Conservation (phyloP, 371 early-diverging fungal genomes). For the Cokeromyces recurvatus region DNA sequence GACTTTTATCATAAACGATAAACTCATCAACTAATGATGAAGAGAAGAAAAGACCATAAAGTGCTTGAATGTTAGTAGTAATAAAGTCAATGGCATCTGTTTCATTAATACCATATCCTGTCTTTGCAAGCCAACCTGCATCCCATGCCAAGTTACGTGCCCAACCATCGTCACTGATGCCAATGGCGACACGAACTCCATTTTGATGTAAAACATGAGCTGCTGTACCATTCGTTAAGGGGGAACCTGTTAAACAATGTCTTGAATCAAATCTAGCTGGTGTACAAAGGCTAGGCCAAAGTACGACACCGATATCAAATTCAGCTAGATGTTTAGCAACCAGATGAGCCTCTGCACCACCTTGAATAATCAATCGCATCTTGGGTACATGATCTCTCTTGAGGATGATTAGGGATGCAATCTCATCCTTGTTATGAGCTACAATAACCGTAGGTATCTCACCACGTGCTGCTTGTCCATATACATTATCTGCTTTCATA, state of each 20-base stretch:
- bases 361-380: conserved; percentile 42
- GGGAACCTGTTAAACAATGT: conserved; percentile 60
- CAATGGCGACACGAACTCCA: conserved; percentile 64
- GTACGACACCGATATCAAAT: conserved; percentile 57
- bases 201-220: conserved; percentile 54
- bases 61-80: conserved; percentile 66
- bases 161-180: conserved; percentile 52
- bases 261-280: conserved; percentile 65
- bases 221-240: conserved; percentile 54
- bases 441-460: conserved; percentile 57
- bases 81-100: conserved; percentile 66
- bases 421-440: conserved; percentile 67
- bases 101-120: conserved; percentile 41
- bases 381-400: conserved; percentile 42
- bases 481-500: conserved; percentile 16
- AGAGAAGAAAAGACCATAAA: conserved; percentile 41
- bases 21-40: conserved; percentile 22
- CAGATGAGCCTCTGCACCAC: conserved; percentile 71
- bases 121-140: conserved; percentile 66
- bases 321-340: conserved; percentile 59
- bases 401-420: conserved; percentile 59
- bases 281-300: conserved; percentile 63
- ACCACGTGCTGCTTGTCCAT: conserved; percentile 51
- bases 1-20: conserved; percentile 49
- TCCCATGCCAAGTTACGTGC: conserved; percentile 72